Conservation (phyloP, 106 monocot genomes). For the Dioscorea alata region DNA sequence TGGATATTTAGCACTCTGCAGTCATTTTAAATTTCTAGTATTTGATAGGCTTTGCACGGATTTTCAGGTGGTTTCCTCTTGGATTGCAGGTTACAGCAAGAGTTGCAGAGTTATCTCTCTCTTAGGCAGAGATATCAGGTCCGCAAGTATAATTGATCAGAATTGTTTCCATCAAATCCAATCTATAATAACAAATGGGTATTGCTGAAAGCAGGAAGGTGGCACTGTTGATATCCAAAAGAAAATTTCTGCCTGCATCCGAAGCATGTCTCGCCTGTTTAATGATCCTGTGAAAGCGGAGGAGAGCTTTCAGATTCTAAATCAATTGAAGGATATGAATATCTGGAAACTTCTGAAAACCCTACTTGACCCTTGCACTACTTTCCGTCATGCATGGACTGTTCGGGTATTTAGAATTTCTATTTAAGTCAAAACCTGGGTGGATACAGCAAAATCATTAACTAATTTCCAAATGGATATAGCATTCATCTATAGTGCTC, state of each 20-base stretch:
- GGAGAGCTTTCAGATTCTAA: conserved; percentile 74
- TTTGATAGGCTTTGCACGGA: conserved; percentile 34
- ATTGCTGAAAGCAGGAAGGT: conserved; percentile 52
- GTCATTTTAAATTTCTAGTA: conserved; percentile 12
- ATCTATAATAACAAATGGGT: conserved; percentile 8
- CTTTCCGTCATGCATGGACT: conserved; percentile 61
- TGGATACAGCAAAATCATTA: too few species aligned
- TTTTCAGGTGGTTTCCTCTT: conserved; percentile 55
- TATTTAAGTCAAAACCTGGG: not conserved
- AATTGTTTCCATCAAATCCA: conserved; percentile 3
- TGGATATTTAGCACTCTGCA: not conserved
- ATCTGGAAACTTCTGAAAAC: conserved; percentile 69
- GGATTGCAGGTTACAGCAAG: conserved; percentile 92
- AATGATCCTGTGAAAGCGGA: conserved; percentile 73
- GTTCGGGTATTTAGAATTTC: conserved; percentile 44
- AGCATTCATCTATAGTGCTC: too few species aligned
- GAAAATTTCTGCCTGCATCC: conserved; percentile 53
- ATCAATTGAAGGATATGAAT: conserved; percentile 80
- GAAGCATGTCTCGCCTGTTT: conserved; percentile 82
- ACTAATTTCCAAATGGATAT: too few species aligned
- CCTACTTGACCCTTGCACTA: conserved; percentile 63
- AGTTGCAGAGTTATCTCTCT: conserved; percentile 83
- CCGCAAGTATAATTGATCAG: conserved; percentile 9
- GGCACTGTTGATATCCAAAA: conserved; percentile 66
- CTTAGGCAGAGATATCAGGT: conserved; percentile 78